Conservation (phyloP, 176 grass and related monocot genomes). For the Eragrostis nindensis region DNA sequence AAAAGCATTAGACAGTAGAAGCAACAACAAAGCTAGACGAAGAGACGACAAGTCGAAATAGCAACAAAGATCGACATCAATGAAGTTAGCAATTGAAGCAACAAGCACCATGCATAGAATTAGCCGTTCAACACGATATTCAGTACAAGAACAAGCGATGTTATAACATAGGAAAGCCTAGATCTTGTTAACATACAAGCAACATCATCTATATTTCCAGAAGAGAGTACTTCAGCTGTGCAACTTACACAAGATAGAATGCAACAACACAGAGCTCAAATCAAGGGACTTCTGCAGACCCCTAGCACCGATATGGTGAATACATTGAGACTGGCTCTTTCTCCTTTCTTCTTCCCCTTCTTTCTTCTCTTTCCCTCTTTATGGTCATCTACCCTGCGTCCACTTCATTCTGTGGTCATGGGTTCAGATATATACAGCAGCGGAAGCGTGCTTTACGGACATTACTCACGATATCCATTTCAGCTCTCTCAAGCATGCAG, state of each 20-base stretch:
- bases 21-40: too few species aligned
- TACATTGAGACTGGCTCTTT: constrained; percentile 36
- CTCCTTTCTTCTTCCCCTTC: constrained; percentile 22
- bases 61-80: too few species aligned
- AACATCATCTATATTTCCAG: constrained; percentile 50
- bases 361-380: constrained; percentile 23
- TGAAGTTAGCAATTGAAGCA: background rate
- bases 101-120: background rate
- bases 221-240: constrained; percentile 47
- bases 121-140: background rate
- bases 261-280: constrained; percentile 47
- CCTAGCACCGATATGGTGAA: constrained; percentile 8
- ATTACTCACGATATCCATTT: constrained; percentile 77
- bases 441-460: constrained; percentile 92
- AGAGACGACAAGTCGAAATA: too few species aligned
- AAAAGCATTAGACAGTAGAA: too few species aligned
- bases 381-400: constrained; percentile 28
- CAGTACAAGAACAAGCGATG: constrained; percentile 32
- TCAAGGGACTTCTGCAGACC: constrained; percentile 15
- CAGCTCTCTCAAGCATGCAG: constrained; percentile 84
- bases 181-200: constrained; percentile 58
- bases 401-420: constrained; percentile 83
- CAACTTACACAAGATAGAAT: constrained; percentile 50
- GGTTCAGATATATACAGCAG: constrained; percentile 89
- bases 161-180: constrained; percentile 60